Percentiles rank a stretch among this genome's conserved stretches.
Evolutionary conservation across 176 grass and related monocot species (phyloP).

Genomic region (Oryza punctata): DNA sequence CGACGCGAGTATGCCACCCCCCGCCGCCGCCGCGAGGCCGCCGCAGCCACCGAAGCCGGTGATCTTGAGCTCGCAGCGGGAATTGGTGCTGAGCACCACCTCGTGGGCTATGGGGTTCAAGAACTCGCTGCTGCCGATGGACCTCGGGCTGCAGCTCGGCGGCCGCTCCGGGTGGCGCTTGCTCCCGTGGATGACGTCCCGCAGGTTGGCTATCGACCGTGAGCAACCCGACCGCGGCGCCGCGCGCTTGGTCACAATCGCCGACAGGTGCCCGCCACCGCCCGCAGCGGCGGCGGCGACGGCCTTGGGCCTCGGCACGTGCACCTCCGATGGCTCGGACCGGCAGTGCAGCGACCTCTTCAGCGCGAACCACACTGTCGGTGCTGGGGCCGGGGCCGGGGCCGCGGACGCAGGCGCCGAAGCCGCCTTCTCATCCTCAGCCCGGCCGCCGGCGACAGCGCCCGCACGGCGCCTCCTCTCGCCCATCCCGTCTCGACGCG

Average conservation of each 20-base stretch:
- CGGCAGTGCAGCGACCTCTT: conserved; percentile 95
- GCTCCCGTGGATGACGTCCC: conserved; percentile 97
- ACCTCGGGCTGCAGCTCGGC: conserved; percentile 85
- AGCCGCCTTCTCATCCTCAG: conserved; percentile 27
- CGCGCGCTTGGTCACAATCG: conserved; percentile 64
- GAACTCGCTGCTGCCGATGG: conserved; percentile 97
- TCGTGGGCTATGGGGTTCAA: conserved; percentile 96
- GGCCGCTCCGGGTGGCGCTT: conserved; percentile 83
- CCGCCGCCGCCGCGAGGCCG: neutral
- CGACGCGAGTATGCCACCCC: neutral
- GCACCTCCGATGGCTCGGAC: conserved; percentile 80
- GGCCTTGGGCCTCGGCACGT: conserved; percentile 68
- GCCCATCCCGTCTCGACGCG: conserved; percentile 23
- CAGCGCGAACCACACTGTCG: conserved; percentile 86
- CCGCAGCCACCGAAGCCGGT: conserved; percentile 60
- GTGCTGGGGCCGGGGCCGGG: conserved; percentile 33
- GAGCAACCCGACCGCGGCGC: conserved; percentile 77
- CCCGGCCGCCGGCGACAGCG: neutral
- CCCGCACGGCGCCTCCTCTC: conserved; percentile 43
- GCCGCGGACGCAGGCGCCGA: neutral
- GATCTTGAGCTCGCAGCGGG: conserved; percentile 91
- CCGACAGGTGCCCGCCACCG: conserved; percentile 38
- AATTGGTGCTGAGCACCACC: conserved; percentile 92
- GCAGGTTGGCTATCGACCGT: conserved; percentile 88
- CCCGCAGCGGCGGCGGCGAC: neutral